Evolutionary conservation across 768 basidiomycete genomes (phyloP).

Genomic region (Exidia glandulosa): DNA sequence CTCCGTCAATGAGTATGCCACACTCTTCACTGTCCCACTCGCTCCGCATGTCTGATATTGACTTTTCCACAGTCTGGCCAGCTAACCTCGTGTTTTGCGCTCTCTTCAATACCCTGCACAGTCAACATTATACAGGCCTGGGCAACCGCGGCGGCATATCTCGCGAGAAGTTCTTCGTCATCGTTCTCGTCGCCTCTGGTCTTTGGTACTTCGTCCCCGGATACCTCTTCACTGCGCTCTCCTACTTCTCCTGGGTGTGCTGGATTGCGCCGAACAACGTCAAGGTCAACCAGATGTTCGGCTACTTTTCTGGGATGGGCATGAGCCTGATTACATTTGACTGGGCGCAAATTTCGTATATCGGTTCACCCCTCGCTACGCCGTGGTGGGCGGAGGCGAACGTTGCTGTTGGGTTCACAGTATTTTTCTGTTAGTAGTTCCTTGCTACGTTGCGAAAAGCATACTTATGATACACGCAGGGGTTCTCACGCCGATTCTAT

Average conservation of each 20-base stretch:
- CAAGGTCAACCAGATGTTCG: constrained; percentile 18
- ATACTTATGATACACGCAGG: neutral
- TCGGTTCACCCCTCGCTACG: neutral
- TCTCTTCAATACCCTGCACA: constrained; percentile 75
- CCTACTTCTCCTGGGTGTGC: constrained; percentile 20
- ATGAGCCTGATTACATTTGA: constrained; percentile 27
- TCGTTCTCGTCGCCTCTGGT: constrained; percentile 37
- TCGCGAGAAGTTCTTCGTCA: constrained; percentile 48
- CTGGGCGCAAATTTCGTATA: constrained; percentile 18
- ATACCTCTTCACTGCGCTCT: constrained; percentile 26
- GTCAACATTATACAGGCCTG: constrained; percentile 29
- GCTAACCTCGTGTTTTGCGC: constrained; percentile 66
- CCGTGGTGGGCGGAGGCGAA: constrained; percentile 72
- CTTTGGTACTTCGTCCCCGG: constrained; percentile 16
- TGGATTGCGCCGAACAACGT: constrained; percentile 32
- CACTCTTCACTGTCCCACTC: neutral
- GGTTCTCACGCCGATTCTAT: constrained; percentile 53
- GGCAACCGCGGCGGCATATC: constrained; percentile 41
- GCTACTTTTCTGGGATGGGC: constrained; percentile 20
- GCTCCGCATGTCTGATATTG: neutral
- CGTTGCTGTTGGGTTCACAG: constrained; percentile 49
- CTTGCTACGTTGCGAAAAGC: neutral
- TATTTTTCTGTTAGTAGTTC: constrained; percentile 42
- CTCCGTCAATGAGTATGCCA: constrained; percentile 40
- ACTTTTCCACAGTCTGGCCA: constrained; percentile 51